Base-by-base conservation (phyloP, 2,329 filamentous ascomycete species). In the Pestalotiopsis sp. region DNA sequence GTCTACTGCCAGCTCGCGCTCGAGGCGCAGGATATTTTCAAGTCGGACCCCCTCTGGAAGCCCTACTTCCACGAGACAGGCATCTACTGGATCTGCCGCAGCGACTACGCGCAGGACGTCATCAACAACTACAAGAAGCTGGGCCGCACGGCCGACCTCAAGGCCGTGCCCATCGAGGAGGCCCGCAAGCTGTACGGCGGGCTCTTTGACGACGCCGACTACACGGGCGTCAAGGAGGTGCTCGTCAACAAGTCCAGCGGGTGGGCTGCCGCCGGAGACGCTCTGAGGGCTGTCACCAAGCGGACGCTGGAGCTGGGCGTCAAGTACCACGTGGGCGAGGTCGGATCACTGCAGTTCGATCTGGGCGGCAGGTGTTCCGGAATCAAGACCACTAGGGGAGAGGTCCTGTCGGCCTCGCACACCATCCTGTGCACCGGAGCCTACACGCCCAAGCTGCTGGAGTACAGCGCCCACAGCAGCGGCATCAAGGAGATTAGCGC, bases 1-100 rank as follows among this genome's bases (percentile, higher is more conserved):
- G 78, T 89, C 17, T 93, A 93, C 81, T 89, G 87, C 77, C 78
- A 85, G 64, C 83, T 93, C 23, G 91, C 87, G 0, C 83, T 92
- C 36, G 90, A 93, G 78, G 88, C 91, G 0, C 88, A 91, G 73
- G 86, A 89, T 65, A 79, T 88, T 0, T 93, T 75, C 74, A 73
- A 73, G 45, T 57, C 64, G 13, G 82, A 85, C 66, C 82, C 85
- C 3, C 78, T 86, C 4, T 85, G 85, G 77, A 77, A 78, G n/a
- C 74, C 75, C 3, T 83, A 80, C 58, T 88, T 87, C 73, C 83
- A 86, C 71, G 82, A 84, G 70, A 84, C 81, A 0, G 86, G 87
- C 0, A 85, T 86, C 80, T 80, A 88, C 67, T 87, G 82, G 80
- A 84, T 88, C 74, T 86, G 83, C 71, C 81, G 85, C 58, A 82